phyloP scores from a whole-genome alignment of 345 rosid species.

The Capsella bursapastoris region DNA sequence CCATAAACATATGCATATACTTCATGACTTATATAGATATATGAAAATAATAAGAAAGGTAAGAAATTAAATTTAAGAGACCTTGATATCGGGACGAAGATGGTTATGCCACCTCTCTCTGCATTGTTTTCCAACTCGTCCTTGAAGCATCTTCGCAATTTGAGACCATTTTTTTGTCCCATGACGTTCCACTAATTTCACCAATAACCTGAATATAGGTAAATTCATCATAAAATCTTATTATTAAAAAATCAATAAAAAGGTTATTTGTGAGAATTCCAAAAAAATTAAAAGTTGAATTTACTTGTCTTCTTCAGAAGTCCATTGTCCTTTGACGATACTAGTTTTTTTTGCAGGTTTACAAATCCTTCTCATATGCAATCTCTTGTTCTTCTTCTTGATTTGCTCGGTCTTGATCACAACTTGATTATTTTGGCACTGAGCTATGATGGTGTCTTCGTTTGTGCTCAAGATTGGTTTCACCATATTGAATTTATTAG shows the following conservation, averaged over 20 bases:
- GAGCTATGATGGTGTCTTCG: constrained; percentile 5
- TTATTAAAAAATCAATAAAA: not conserved
- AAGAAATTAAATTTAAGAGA: constrained; percentile 16
- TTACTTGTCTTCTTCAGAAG: constrained; percentile 64
- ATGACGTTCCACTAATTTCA: constrained; percentile 62
- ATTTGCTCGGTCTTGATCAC: constrained; percentile 24
- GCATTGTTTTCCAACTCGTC: constrained; percentile 94
- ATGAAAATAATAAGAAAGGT: not conserved
- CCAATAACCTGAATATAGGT: constrained; percentile 52
- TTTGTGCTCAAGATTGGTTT: not conserved
- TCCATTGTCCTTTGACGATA: constrained; percentile 78
- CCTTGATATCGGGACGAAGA: constrained; percentile 91
- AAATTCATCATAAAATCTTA: not conserved
- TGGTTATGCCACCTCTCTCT: constrained; percentile 99
- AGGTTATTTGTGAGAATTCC: not conserved
- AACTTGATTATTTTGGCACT: not conserved
- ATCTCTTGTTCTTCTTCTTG: constrained; percentile 36
- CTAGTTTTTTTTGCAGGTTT: constrained; percentile 40
- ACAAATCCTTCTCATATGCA: constrained; percentile 31
- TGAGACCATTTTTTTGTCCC: constrained; percentile 88
- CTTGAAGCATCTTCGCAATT: constrained; percentile 79
- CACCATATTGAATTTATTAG: not conserved
- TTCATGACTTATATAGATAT: not conserved
- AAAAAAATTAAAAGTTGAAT: not conserved
- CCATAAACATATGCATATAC: not conserved